phyloP scores from a whole-genome alignment of 1,139 yeast genomes.

The Spencermartinsiella ligniputridi region DNA sequence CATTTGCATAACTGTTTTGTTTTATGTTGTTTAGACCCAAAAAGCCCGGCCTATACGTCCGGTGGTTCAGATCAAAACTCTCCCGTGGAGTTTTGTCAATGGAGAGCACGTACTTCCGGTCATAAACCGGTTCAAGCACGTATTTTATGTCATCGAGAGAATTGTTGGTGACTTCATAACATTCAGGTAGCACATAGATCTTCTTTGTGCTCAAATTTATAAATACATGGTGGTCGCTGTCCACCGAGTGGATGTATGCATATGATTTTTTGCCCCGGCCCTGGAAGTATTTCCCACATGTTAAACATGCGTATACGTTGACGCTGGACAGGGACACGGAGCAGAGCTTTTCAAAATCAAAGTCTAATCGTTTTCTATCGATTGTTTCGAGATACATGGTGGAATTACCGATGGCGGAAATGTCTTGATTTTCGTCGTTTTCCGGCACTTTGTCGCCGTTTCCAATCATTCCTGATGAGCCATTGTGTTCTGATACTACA shows the following conservation, averaged over 20 bases:
- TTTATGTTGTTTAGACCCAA: constrained; percentile 58
- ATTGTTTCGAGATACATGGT: constrained; percentile 50
- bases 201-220: constrained; percentile 49
- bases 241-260: constrained; percentile 64
- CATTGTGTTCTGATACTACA: too few relatives aligned
- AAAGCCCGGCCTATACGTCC: constrained; percentile 55
- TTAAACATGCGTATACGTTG: constrained; percentile 67
- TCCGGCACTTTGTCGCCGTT: neutral
- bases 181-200: constrained; percentile 60
- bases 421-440: neutral
- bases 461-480: too few relatives aligned
- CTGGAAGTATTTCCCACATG: constrained; percentile 69
- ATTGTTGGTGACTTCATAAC: constrained; percentile 39
- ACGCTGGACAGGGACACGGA: constrained; percentile 54
- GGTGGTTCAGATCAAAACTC: constrained; percentile 34
- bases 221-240: constrained; percentile 59
- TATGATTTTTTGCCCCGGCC: constrained; percentile 62
- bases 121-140: constrained; percentile 51
- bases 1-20: constrained; percentile 52
- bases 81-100: constrained; percentile 26
- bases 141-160: constrained; percentile 49
- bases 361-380: constrained; percentile 53
- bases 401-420: constrained; percentile 1
- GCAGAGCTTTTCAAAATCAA: constrained; percentile 67
- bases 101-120: constrained; percentile 31